Evolutionary conservation across 164 flowering plant genomes (phyloP), one percentile per base, ranked within the genome.

Genomic region (Dillenia suffruticosa): DNA sequence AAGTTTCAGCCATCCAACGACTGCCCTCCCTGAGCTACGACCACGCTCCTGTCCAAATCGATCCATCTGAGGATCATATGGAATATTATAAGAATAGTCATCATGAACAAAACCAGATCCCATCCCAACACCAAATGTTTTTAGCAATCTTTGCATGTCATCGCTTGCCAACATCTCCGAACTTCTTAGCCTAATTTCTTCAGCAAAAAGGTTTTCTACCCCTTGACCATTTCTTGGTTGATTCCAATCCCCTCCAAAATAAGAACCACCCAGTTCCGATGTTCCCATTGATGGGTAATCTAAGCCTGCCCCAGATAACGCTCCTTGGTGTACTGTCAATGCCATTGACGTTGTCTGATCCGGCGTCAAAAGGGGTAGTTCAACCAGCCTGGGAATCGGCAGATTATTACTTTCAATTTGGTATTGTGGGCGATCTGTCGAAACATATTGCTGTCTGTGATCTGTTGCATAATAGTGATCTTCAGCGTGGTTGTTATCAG

Each of bases 1-100:
- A 49, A 84, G 72, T 73, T 82, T 84, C 19, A 84, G 84, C 89
- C 86, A 84, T 44, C 84, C 82, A 0, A 80, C 80, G 47, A 80
- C 81, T 44, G 89, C 89, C 66, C 74, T 80, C 53, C 81, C 79
- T 22, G 82, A 73, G 52, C 71, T 64, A 58, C 65, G 63, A 32
- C 67, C 61, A 9, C 22, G 70, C 5, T 72, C 74, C 46, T 67
- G 60, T 52, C 15, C 67, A 32, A 46, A 70, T 10, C 32, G 54
- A 22, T 66, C 70, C 22, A 63, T 46, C 51, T 58, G 76, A 48
- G 77, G 68, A 54, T 77, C 74, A 62, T 64, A 72, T 2, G 64
- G 73, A 53, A 70, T 58, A 51, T 56, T 51, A 54, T 73, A 70
- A 1, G 71, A 58, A 61, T 71, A 82, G 56, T 71, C 72, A 4